Evolutionary conservation across 208 protist genomes (phyloP).

Genomic region (Leishmania gerbilli): DNA sequence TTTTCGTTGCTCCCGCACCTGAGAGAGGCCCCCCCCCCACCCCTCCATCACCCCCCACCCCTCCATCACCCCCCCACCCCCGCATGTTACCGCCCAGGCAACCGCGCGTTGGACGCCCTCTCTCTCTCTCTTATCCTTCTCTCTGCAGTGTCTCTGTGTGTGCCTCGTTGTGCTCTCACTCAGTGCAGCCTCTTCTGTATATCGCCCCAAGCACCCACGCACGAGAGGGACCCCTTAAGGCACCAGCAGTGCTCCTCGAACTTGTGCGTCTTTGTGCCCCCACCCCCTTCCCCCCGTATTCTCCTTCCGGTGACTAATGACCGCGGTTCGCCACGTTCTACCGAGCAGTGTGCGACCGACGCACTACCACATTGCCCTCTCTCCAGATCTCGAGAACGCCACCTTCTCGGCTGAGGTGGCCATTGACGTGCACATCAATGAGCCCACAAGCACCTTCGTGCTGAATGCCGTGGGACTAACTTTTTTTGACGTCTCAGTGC

Average conservation of each 20-base stretch:
- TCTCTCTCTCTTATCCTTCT: background rate
- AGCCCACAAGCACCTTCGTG: conserved; percentile 43
- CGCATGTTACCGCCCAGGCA: background rate
- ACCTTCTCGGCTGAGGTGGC: conserved; percentile 64
- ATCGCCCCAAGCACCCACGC: background rate
- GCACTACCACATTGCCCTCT: conserved; percentile 68
- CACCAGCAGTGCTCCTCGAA: background rate
- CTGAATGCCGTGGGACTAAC: conserved; percentile 68
- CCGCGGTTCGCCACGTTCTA: conserved; percentile 50
- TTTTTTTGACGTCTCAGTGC: conserved; percentile 44
- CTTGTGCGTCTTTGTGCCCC: no score
- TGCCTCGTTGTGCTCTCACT: background rate
- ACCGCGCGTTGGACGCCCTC: background rate
- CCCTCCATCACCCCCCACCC: background rate
- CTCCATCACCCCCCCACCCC: no score
- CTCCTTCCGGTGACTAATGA: conserved; percentile 11
- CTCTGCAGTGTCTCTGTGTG: background rate
- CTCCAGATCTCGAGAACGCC: conserved; percentile 62
- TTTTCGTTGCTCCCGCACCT: background rate
- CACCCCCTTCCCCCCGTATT: background rate
- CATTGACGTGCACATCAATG: conserved; percentile 39
- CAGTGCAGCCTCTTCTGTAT: background rate
- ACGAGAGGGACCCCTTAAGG: background rate
- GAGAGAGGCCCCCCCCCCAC: background rate
- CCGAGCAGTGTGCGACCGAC: conserved; percentile 47